phyloP scores from a whole-genome alignment of 805 yeast genomes.

The Nakazawaea sp. region DNA sequence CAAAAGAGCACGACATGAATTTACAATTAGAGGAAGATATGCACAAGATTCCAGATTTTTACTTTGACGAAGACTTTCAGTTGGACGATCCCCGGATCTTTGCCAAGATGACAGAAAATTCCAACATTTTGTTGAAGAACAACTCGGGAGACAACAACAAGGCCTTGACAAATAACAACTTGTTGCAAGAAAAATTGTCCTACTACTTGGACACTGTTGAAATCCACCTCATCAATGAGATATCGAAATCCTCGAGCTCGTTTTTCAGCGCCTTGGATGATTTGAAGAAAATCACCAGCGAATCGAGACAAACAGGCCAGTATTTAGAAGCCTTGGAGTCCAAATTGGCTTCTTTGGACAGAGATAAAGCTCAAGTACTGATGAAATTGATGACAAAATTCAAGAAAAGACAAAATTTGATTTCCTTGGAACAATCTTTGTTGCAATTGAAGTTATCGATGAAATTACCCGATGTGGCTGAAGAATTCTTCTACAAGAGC shows the following conservation, averaged over 20 bases:
- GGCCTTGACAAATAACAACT: conserved; percentile 41
- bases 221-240: conserved; percentile 70
- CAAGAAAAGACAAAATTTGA: conserved; percentile 51
- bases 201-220: conserved; percentile 84
- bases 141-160: conserved; percentile 24
- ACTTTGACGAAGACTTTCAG: conserved; percentile 60
- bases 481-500: conserved; percentile 33
- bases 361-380: conserved; percentile 43
- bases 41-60: conserved; percentile 59
- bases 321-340: conserved; percentile 38
- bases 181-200: conserved; percentile 71
- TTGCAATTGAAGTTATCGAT: conserved; percentile 42
- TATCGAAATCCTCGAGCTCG: conserved; percentile 75
- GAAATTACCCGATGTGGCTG: conserved; percentile 43
- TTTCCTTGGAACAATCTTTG: conserved; percentile 54
- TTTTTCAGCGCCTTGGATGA: conserved; percentile 84
- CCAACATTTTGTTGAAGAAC: conserved; percentile 33
- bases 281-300: conserved; percentile 53
- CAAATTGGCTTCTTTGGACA: conserved; percentile 39
- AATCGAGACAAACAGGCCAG: conserved; percentile 44
- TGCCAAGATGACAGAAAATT: conserved; percentile 60
- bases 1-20: conserved; percentile 16
- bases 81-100: conserved; percentile 87
- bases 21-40: conserved; percentile 19
- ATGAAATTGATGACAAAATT: conserved; percentile 41